A percentile compares a stretch with the other conserved stretches of the same genome.
Evolutionary conservation across 148 eudicot species (phyloP).

Genomic region (Rhododendron molle): DNA sequence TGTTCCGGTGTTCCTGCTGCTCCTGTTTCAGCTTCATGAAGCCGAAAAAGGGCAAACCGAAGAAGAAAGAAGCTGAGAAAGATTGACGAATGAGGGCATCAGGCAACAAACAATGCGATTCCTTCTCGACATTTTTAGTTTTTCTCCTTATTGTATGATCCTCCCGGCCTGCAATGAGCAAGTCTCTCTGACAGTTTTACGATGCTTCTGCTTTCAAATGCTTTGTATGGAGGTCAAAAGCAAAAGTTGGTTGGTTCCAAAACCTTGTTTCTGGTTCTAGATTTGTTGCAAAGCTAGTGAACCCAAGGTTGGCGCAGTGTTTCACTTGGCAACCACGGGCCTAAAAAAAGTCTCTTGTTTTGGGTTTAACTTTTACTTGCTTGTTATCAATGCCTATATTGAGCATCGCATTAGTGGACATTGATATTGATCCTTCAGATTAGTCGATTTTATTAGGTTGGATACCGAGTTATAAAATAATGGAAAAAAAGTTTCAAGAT

Average conservation of each 20-base stretch:
- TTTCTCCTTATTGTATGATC: background rate
- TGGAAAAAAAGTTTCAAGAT: background rate
- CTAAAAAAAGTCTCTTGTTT: background rate
- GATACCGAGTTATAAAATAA: too few relatives aligned
- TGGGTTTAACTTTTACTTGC: too few relatives aligned
- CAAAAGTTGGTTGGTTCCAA: background rate
- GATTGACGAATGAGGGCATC: background rate
- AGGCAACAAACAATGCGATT: background rate
- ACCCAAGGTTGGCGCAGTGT: background rate
- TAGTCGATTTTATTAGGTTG: background rate
- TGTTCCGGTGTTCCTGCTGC: conserved; percentile 52
- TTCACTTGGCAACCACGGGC: background rate
- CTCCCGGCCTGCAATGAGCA: background rate
- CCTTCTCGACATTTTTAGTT: background rate
- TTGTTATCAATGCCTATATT: too few relatives aligned
- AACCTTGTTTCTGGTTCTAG: background rate
- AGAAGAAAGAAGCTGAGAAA: conserved; percentile 17
- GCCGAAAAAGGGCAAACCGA: conserved; percentile 42
- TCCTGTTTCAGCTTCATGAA: conserved; percentile 55
- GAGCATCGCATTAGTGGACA: background rate
- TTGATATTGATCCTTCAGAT: background rate
- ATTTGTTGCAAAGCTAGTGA: background rate
- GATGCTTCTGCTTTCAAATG: background rate
- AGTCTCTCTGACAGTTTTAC: background rate
- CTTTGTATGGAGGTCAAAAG: background rate